Evolutionary conservation across 371 early-diverging fungal species (phyloP).

Genomic region (Lichtheimia ramosa): DNA sequence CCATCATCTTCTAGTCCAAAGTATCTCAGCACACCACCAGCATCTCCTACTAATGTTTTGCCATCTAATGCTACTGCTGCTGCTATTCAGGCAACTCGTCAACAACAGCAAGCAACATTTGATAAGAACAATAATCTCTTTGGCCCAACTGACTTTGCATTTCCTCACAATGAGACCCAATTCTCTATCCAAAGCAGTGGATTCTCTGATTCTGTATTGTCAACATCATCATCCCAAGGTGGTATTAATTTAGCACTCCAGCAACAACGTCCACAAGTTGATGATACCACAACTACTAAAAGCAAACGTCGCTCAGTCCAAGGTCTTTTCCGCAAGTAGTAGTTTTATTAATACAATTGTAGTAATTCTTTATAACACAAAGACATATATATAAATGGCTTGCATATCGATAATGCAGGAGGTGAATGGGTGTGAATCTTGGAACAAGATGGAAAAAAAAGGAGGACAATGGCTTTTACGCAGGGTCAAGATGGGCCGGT

Average conservation of each 20-base stretch:
- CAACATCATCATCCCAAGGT: not conserved
- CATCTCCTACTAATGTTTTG: not conserved
- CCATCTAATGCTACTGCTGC: too few species aligned
- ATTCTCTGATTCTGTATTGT: slow-evolving; percentile 1
- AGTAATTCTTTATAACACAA: too few species aligned
- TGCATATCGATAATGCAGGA: too few species aligned
- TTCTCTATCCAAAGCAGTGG: slow-evolving; percentile 8
- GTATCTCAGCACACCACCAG: not conserved
- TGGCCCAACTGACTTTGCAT: slow-evolving; percentile 5
- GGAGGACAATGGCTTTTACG: too few species aligned
- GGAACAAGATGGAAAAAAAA: too few species aligned
- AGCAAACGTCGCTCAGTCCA: slow-evolving; percentile 17
- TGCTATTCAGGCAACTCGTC: not conserved
- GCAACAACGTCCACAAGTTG: not conserved
- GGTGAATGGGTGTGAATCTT: too few species aligned
- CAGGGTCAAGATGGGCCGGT: too few species aligned
- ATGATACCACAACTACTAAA: slow-evolving; percentile 3
- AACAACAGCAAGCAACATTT: not conserved
- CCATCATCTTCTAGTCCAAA: not conserved
- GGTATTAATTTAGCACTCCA: not conserved
- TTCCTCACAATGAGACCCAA: slow-evolving; percentile 13
- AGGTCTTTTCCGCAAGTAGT: slow-evolving; percentile 13
- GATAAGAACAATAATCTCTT: slow-evolving; percentile 1
- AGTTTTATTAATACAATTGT: too few species aligned
- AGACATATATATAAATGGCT: too few species aligned